phyloP scores from a whole-genome alignment of 1,139 yeast genomes.

The Pichia inconspicua region DNA sequence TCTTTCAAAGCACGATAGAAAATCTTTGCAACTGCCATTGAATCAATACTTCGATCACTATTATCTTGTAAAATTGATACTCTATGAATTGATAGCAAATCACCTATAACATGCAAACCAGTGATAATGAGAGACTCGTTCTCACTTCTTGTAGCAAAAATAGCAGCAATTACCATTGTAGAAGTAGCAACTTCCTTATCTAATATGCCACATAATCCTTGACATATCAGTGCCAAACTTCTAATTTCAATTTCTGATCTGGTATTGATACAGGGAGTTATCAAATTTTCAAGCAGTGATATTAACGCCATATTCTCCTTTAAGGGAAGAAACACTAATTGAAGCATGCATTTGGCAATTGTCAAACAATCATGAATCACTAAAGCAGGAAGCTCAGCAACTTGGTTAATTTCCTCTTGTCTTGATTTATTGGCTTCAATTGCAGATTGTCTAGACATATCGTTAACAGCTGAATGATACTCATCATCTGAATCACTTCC shows the following conservation, averaged over 20 bases:
- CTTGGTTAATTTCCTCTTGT: slow-evolving; percentile 26
- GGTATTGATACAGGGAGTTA: slow-evolving; percentile 68
- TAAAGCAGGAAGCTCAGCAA: slow-evolving; percentile 39
- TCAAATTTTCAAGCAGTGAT: slow-evolving; percentile 67
- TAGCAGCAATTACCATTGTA: slow-evolving; percentile 51
- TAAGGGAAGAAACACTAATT: slow-evolving; percentile 56
- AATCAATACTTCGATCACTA: slow-evolving; percentile 53
- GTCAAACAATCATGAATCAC: slow-evolving; percentile 58
- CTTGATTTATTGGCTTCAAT: slow-evolving; percentile 25
- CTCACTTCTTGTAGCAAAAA: slow-evolving; percentile 47
- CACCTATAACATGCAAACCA: slow-evolving; percentile 67
- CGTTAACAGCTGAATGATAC: slow-evolving; percentile 47
- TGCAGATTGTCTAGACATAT: slow-evolving; percentile 22
- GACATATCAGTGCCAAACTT: slow-evolving; percentile 62
- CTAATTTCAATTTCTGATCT: slow-evolving; percentile 54
- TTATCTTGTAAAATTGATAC: slow-evolving; percentile 47
- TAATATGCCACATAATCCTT: slow-evolving; percentile 72
- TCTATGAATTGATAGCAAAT: slow-evolving; percentile 73
- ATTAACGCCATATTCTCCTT: slow-evolving; percentile 60
- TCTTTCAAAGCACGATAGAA: slow-evolving; percentile 60
- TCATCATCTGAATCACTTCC: slow-evolving; percentile 34
- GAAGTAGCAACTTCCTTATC: slow-evolving; percentile 59
- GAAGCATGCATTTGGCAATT: slow-evolving; percentile 65
- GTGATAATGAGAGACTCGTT: slow-evolving; percentile 53
- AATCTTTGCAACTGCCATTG: slow-evolving; percentile 50